Evolutionary conservation across 352 stramenopile genomes (phyloP).

Genomic region (Elongisporangium prolatum): DNA sequence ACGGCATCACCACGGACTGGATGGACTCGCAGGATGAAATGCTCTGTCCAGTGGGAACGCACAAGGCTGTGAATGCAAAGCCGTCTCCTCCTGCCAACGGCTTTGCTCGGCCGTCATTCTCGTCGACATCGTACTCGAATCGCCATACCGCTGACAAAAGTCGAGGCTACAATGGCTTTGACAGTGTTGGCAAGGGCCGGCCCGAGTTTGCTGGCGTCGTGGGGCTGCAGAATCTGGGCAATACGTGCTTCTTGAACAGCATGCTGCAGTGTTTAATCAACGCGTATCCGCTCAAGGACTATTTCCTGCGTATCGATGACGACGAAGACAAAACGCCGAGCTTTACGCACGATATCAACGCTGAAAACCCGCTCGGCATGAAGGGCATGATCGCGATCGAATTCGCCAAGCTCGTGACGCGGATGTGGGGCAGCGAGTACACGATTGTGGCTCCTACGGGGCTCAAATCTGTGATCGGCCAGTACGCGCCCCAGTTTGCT

Average conservation of each 20-base stretch:
- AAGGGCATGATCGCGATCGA: conserved; percentile 92
- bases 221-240: conserved; percentile 69
- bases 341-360: conserved; percentile 90
- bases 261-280: conserved; percentile 93
- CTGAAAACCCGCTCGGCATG: conserved; percentile 92
- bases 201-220: conserved; percentile 62
- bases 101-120: not conserved
- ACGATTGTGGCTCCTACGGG: conserved; percentile 68
- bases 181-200: conserved; percentile 38
- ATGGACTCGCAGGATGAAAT: conserved; percentile 62
- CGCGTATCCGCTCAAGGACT: conserved; percentile 88
- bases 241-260: conserved; percentile 86
- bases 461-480: conserved; percentile 81
- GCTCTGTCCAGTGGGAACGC: conserved; percentile 49
- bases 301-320: conserved; percentile 88
- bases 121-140: conserved; percentile 17
- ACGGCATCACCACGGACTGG: conserved; percentile 33
- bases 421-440: conserved; percentile 93
- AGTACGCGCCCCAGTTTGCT: conserved; percentile 86
- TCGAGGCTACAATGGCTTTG: conserved; percentile 25
- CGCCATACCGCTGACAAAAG: conserved; percentile 21
- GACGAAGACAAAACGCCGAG: conserved; percentile 16
- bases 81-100: conserved; percentile 1
- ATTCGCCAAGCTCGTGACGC: conserved; percentile 92
- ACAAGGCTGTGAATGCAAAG: conserved; percentile 44